Percentiles rank a stretch among this genome's conserved stretches.
These are phyloP conservation scores for Knufia petricola DNA, from an alignment of 2,329 filamentous ascomycete species.

Conservation along the genomic window DNA sequence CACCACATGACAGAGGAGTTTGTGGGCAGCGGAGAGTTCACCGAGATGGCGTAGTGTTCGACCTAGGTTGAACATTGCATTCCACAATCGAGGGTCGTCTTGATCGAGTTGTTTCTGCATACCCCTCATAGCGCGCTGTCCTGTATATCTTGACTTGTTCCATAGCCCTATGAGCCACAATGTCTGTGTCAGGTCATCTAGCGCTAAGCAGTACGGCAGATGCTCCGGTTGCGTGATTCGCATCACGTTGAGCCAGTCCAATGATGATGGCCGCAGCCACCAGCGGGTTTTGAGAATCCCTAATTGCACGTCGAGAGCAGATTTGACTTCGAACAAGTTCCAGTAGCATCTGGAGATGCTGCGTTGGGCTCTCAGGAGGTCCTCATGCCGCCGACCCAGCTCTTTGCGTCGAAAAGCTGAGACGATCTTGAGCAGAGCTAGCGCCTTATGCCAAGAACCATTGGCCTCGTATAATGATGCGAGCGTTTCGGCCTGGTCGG, in stretches of 20 bases:
- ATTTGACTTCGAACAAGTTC: constrained; percentile 17
- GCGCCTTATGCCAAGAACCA: constrained; percentile 17
- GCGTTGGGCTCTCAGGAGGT: constrained; percentile 14
- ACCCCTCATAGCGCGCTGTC: constrained; percentile 16
- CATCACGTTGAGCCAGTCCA: constrained; percentile 10
- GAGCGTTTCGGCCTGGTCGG: constrained; percentile 18
- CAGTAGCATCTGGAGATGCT: constrained; percentile 13
- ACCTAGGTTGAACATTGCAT: constrained; percentile 17
- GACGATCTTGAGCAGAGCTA: constrained; percentile 12
- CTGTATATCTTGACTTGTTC: constrained; percentile 8
- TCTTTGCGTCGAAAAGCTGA: constrained; percentile 11
- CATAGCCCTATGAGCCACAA: constrained; percentile 16
- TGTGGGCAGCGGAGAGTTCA: constrained; percentile 12
- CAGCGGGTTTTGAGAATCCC: constrained; percentile 7
- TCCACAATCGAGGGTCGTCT: constrained; percentile 17
- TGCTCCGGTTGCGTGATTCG: constrained; percentile 9
- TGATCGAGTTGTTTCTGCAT: constrained; percentile 13
- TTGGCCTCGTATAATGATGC: constrained; percentile 19
- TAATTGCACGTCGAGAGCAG: constrained; percentile 13
- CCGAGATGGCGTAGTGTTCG: constrained; percentile 19
- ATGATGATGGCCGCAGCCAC: constrained; percentile 6
- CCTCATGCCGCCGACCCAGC: constrained; percentile 11
- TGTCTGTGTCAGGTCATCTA: constrained; percentile 14
- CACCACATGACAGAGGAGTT: constrained; percentile 14
- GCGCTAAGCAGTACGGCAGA: constrained; percentile 13